Base-by-base conservation (phyloP, 177 flowering plant species). In the Viscum album region DNA sequence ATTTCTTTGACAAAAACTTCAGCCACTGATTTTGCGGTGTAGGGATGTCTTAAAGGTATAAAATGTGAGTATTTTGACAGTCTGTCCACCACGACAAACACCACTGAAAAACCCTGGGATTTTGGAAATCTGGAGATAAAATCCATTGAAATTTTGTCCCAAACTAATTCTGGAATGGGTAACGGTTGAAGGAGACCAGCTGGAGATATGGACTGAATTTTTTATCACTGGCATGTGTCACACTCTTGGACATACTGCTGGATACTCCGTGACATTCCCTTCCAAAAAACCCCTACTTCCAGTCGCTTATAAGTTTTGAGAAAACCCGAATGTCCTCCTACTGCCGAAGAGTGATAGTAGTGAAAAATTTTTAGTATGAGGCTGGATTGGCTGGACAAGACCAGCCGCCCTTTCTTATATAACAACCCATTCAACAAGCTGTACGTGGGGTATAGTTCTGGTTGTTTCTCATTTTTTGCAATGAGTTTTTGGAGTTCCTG, bases 111-210 rank as follows among this genome's bases (percentile, higher is more conserved):
- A 21, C 58, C n/a, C 6, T 52, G 10, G n/a, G 58, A 52, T 8
- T 4, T 19, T 15, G 58, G n/a, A 21, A 52, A 21, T 19, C n/a
- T 21, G 16, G 43, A 32, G 0, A 70, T 34, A 33, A 70, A 70
- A 19, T 70, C 72, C 67, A 61, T 61, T 0, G 41, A 31, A 0
- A 61, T 35, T 5, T 66, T 41, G 0, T 19, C 8, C 70, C 70
- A 67, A 6, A 59, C 21, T 41, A 4, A 1, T 1, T 31, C 32
- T 0, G 45, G 70, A 0, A 72, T 34, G 0, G 66, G 74, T 6
- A 72, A 17, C 1, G 74, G 74, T 33, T 72, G 70, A 2, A 67
- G 41, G 11, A 56, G 31, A 7, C 66, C 39, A 15, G 34, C 1
- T 16, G 43, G 5, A 0, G 1, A 1, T 1, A 21, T 33, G 6